Base-by-base conservation (phyloP, 106 monocot species). In the Allium sativum region DNA sequence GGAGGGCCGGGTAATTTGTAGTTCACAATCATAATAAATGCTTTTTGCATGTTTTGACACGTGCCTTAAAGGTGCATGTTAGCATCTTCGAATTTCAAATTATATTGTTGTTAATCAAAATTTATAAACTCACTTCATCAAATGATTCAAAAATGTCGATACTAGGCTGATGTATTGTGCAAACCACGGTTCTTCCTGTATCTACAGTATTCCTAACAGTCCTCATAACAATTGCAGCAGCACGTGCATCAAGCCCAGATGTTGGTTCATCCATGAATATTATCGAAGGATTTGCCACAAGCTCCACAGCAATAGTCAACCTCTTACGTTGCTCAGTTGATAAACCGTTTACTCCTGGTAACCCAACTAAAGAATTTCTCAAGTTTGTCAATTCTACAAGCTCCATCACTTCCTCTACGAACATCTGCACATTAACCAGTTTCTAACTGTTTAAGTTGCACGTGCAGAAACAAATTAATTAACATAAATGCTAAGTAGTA, bases 251-350 rank as follows among this genome's bases (percentile, higher is more conserved):
- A 42, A 92, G 84, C 40, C 92, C 92, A 18, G 92, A 88, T 9
- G 92, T 92, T 47, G 92, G 92, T 66, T 92, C 92, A 70, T 92
- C 87, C 92, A 92, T 92, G 68, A 92, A 92, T 58, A 92, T 92
- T 66, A 92, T 92, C 1, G 92, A 92, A 1, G 92, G 87, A 56
- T 92, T 92, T 12, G 92, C 92, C n/a, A 88, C 87, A 31, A 92
- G 84, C 67, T 92, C 92, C 9, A 92, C 92, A 0, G 92, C 92
- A 68, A 92, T 92, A 9, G 92, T 92, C 31, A 92, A 64, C 52
- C 92, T 68, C 68, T 92, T 92, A 51, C 92, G 67, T 59, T 92
- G 92, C 77, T 87, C 92, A 14, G 87, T 92, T 12, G 92, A 92
- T 22, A 92, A 58, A 4, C 92, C 92, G 72, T 74, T 84, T 9